Conservation (phyloP, 805 yeast species). For the Sugiyamaella mastotermitis region DNA sequence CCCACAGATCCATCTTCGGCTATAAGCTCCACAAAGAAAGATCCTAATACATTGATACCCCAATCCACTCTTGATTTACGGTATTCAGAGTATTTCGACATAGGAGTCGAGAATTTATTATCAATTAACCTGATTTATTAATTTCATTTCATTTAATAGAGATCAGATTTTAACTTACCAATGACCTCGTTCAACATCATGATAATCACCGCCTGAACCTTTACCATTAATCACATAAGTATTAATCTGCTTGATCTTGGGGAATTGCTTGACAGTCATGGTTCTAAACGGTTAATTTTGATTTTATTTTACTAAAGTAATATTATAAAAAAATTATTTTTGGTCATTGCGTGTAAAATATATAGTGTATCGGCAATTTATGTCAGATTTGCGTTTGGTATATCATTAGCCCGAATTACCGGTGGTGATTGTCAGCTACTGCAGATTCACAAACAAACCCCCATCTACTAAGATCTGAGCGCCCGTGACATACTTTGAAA, state of each 20-base stretch:
- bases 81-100: conserved; percentile 43
- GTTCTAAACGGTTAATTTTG: too few species aligned
- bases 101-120: conserved; percentile 42
- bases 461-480: conserved; percentile 78
- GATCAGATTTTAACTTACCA: conserved; percentile 27
- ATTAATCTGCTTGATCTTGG: conserved; percentile 38
- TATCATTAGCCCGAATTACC: too few species aligned
- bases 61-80: conserved; percentile 41
- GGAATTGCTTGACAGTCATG: conserved; percentile 27
- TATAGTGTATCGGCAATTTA: too few species aligned
- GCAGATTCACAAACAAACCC: conserved; percentile 52
- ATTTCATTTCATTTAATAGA: neutral
- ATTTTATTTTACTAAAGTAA: neutral
- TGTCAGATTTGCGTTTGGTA: too few species aligned
- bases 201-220: conserved; percentile 48
- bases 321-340: neutral
- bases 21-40: conserved; percentile 44
- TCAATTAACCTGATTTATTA: conserved; percentile 34
- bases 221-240: conserved; percentile 39
- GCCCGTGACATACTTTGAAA: conserved; percentile 75
- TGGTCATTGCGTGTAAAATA: too few species aligned
- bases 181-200: conserved; percentile 43
- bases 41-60: conserved; percentile 48
- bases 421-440: too few species aligned
- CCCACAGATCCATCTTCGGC: conserved; percentile 46